Evolutionary conservation across 441 rosid species (phyloP), one percentile per base, ranked within the genome.

Genomic region (Brassica balearica): DNA sequence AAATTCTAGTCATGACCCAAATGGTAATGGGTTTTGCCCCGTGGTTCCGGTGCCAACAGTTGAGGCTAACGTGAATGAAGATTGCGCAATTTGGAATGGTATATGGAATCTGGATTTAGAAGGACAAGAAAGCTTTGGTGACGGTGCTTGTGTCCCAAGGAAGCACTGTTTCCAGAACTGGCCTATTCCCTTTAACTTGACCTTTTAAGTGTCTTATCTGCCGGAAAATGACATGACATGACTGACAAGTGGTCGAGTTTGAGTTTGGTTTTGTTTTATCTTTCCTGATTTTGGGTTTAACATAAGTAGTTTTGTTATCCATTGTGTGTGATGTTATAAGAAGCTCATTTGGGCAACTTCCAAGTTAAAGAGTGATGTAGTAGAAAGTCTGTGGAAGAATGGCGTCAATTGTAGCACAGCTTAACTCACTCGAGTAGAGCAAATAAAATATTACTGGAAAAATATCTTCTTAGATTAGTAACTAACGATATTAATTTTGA

Each of bases 181-280:
- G 34, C 15, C 10, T 2, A 22, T 23, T 60, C 65, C 65, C 27
- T 58, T 11, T 60, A 60, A 23, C 29, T 59, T 22, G 64, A 59
- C 32, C 23, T 20, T 22, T 22, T 12, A 22, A 59, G 65, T 60
- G 62, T 72, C 29, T 66, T 59, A 43, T 59, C 38, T 65, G 3
- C 38, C n/a, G 8, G 64, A 22, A 5, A 59, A 29, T 72, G 41
- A 59, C 46, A 71, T n/a, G 59, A 12, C 55, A 3, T 46, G 55
- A 46, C 6, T 46, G 55, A 46, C 55, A 73, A 78, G 77, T 68
- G 65, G 77, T 78, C 32, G 69, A 68, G 77, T 67, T 73, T 78
- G 81, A 78, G 77, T 78, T 51, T 68, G 61, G 55, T 59, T 46
- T 72, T 27, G 65, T 72, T 59, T 67, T 19, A 27, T 72, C 17